Conservation (phyloP, 768 basidiomycete species). For the Boletus sp. region DNA sequence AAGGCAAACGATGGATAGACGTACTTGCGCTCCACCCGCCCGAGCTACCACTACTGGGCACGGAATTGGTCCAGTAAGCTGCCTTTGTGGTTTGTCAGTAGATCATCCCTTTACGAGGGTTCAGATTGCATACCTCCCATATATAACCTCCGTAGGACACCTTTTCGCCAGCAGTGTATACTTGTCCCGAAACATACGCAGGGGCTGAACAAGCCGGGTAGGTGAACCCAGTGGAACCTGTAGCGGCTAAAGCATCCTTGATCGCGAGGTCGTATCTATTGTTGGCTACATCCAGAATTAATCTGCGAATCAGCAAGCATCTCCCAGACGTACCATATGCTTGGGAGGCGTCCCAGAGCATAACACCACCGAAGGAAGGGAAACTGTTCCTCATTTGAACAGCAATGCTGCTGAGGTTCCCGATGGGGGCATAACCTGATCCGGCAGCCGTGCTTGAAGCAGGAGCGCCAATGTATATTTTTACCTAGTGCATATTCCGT, state of each 20-base stretch:
- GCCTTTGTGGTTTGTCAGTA: constrained; percentile 39
- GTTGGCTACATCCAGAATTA: constrained; percentile 42
- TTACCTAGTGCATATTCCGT: constrained; percentile 24
- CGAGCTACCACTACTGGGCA: constrained; percentile 47
- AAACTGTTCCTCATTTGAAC: constrained; percentile 36
- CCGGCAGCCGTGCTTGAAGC: constrained; percentile 43
- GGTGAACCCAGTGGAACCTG: constrained; percentile 68
- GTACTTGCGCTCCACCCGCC: constrained; percentile 67
- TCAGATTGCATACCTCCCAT: constrained; percentile 48
- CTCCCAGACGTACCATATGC: constrained; percentile 29
- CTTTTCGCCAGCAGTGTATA: constrained; percentile 49
- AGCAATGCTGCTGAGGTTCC: constrained; percentile 34
- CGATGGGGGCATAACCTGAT: constrained; percentile 36
- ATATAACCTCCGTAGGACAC: constrained; percentile 63
- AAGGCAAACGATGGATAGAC: constrained; percentile 17
- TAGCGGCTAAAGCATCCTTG: constrained; percentile 56
- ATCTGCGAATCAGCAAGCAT: neutral
- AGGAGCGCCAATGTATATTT: constrained; percentile 44
- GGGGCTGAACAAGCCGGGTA: constrained; percentile 61
- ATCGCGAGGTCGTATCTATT: constrained; percentile 57
- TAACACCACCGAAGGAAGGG: constrained; percentile 44
- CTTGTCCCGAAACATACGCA: constrained; percentile 47
- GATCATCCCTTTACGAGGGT: neutral
- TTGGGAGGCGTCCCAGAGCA: constrained; percentile 47
- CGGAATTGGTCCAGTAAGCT: constrained; percentile 54